A percentile compares a stretch with the other conserved stretches of the same genome.
These are phyloP conservation scores for Coffea canephora DNA, from an alignment of 257 asterid species.

Conservation along the genomic window DNA sequence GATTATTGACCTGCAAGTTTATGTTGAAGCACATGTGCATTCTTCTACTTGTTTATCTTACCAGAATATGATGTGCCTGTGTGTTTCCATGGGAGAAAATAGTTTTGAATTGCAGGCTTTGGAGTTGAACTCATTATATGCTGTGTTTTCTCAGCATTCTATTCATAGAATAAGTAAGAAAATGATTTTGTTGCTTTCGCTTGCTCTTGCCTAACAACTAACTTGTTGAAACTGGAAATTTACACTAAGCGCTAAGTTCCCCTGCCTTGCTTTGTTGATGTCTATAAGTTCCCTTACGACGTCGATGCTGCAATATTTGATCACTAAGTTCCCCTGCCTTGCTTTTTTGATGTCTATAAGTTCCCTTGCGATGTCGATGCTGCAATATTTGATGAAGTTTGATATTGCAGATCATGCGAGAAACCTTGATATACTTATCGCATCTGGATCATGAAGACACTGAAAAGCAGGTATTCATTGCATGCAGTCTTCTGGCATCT, in stretches of 20 bases:
- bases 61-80: not conserved
- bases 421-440: slow-evolving; percentile 89
- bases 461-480: slow-evolving; percentile 72
- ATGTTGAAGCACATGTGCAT: not conserved
- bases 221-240: not conserved
- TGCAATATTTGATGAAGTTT: slow-evolving; percentile 15
- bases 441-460: slow-evolving; percentile 99
- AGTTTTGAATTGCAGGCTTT: not conserved
- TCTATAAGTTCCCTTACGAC: slow-evolving; percentile 11
- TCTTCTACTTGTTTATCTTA: not conserved
- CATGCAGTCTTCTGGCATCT: not conserved
- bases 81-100: not conserved
- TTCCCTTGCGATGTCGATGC: slow-evolving; percentile 6
- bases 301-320: slow-evolving; percentile 6
- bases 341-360: slow-evolving; percentile 1
- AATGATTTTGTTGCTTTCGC: not conserved
- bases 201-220: not conserved
- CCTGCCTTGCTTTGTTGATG: slow-evolving; percentile 5
- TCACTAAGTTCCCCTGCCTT: slow-evolving; percentile 12
- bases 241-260: not conserved
- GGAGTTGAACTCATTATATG: not conserved
- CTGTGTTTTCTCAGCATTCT: slow-evolving; percentile 1
- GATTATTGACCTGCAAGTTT: not conserved
- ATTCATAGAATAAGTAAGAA: not conserved
- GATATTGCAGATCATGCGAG: slow-evolving; percentile 89